Evolutionary conservation across 371 early-diverging fungal species (phyloP), one percentile per base, ranked within the genome.

Genomic region (Choanephora cucurbitarum): DNA sequence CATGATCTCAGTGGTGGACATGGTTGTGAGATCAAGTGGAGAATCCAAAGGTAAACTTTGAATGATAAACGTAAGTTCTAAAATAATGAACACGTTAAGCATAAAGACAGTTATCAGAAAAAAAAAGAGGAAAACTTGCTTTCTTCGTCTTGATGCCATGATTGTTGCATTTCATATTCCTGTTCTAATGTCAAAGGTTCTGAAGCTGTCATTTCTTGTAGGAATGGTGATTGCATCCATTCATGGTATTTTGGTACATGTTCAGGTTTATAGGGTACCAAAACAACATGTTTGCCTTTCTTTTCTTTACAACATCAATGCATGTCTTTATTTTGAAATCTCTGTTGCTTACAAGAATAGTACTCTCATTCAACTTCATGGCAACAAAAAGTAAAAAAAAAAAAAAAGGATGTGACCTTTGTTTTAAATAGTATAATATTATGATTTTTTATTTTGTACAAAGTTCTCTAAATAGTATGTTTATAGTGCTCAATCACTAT

Each of bases 131-230:
- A n/a, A n/a, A n/a, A 37, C 58, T 5, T 73, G 89, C 91, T 96
- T 44, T 92, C 83, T 42, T 80, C 81, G 55, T 97, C 97, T 10
- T 70, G 66, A 44, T 83, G 84, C 97, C 97, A 97, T 0, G 91
- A 84, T 57, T 76, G 73, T 58, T 95, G 96, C 97, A 97, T 97
- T 34, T 75, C 93, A 57, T 92, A 96, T 66, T 97, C 97, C 72
- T 95, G 92, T 21, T 93, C 89, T 21, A 97, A 69, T 6, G 88
- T 83, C 39, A 97, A 76, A 9, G 96, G 95, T 60, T 97, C 97
- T 8, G 95, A 94, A 0, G 94, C 96, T 13, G 96, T 97, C 88
- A 91, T 89, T 67, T 95, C 97, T 55, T 86, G 90, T 28, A 95
- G 77, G 65, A 84, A 90, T 9, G 91, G 91, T 5, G 88, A 88